These are phyloP conservation scores for Asterionellopsis glacialis DNA, from an alignment of 108 stramenopile species.

Conservation along the genomic window DNA sequence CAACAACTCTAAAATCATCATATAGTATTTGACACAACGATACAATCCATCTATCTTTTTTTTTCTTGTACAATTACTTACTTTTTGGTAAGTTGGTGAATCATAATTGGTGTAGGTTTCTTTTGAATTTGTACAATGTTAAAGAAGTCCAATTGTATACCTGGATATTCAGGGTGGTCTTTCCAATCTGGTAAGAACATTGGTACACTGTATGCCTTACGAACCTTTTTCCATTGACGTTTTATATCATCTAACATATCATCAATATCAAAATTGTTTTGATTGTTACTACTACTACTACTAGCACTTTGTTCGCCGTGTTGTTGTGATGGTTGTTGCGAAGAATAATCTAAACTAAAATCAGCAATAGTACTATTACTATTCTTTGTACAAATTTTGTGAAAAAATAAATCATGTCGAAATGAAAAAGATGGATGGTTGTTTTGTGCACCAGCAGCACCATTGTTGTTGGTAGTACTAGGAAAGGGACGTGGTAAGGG, in stretches of 20 bases:
- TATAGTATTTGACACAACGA: too few relatives aligned
- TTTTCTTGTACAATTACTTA: too few relatives aligned
- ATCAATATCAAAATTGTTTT: constrained; percentile 2
- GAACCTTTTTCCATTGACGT: constrained; percentile 15
- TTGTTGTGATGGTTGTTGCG: background rate
- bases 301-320: background rate
- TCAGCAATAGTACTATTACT: background rate
- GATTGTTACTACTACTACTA: background rate
- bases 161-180: constrained; percentile 15
- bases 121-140: constrained; percentile 42
- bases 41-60: too few relatives aligned
- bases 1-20: background rate
- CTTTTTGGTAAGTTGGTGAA: constrained; percentile 56
- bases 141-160: constrained; percentile 69
- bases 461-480: background rate
- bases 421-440: background rate
- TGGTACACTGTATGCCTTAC: constrained; percentile 44
- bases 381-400: background rate
- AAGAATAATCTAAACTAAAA: background rate
- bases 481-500: constrained; percentile 30
- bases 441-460: background rate
- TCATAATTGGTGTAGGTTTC: constrained; percentile 42
- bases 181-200: constrained; percentile 58
- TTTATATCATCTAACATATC: constrained; percentile 2
- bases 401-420: constrained; percentile 8